phyloP scores from a whole-genome alignment of 2,329 filamentous ascomycete genomes.

The Kalmusia sp. region DNA sequence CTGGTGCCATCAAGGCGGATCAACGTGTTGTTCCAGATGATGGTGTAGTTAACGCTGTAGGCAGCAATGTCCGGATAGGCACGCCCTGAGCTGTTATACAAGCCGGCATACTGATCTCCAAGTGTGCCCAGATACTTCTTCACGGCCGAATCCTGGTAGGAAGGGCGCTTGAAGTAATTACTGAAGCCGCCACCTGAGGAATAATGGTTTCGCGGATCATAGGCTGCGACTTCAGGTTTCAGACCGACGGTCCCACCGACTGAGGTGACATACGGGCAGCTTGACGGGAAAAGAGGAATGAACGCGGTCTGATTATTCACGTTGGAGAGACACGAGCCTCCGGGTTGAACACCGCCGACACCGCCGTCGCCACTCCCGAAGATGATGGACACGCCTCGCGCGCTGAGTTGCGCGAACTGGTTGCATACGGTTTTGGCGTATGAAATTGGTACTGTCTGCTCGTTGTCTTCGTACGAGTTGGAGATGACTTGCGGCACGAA shows the following conservation, averaged over 20 bases:
- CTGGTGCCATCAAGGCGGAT: conserved; percentile 10
- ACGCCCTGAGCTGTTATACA: conserved; percentile 50
- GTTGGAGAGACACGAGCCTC: conserved; percentile 61
- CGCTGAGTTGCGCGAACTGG: conserved; percentile 70
- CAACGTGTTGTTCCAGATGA: conserved; percentile 18
- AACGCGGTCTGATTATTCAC: conserved; percentile 65
- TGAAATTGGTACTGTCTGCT: conserved; percentile 66
- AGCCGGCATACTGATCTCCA: conserved; percentile 43
- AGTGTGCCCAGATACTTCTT: conserved; percentile 49
- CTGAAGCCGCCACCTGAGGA: conserved; percentile 18
- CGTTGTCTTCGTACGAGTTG: conserved; percentile 72
- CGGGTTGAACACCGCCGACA: conserved; percentile 52
- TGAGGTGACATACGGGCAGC: conserved; percentile 72
- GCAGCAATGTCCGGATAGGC: conserved; percentile 59
- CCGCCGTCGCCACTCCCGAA: conserved; percentile 66
- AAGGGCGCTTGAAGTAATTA: conserved; percentile 33
- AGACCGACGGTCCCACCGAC: conserved; percentile 67
- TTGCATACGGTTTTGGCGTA: conserved; percentile 70
- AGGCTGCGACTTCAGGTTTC: conserved; percentile 61
- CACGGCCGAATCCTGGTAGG: conserved; percentile 47
- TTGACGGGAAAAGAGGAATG: conserved; percentile 68
- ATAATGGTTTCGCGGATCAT: conserved; percentile 36
- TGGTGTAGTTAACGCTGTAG: conserved; percentile 45
- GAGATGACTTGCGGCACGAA: conserved; percentile 68
- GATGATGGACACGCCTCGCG: conserved; percentile 70